Evolutionary conservation across 2,329 filamentous ascomycete species (phyloP).

Genomic region (Cladophialophora yegresii): DNA sequence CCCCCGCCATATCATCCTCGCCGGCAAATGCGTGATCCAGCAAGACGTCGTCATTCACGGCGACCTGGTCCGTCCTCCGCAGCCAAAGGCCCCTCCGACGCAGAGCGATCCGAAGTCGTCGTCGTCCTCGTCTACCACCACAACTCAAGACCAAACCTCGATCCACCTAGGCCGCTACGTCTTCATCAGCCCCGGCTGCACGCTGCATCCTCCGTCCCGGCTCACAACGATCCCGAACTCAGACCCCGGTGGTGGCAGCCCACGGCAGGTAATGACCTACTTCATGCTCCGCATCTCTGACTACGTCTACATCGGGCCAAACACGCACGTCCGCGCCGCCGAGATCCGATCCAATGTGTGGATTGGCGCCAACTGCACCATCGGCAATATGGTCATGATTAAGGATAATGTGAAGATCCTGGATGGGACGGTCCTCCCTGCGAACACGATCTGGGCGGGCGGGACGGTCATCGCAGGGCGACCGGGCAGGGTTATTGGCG

Average conservation of each 20-base stretch:
- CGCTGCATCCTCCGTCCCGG: conserved; percentile 79
- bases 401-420: conserved; percentile 91
- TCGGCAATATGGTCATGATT: conserved; percentile 86
- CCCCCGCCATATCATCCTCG: conserved; percentile 96
- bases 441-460: conserved; percentile 88
- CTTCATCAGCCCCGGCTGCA: conserved; percentile 75
- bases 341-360: conserved; percentile 82
- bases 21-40: conserved; percentile 93
- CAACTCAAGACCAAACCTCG: conserved; percentile 45
- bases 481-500: conserved; percentile 77
- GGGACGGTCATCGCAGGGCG: conserved; percentile 86
- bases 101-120: conserved; percentile 42
- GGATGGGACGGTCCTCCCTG: conserved; percentile 78
- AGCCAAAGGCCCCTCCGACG: conserved; percentile 43
- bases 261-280: conserved; percentile 62
- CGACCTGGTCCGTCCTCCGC: conserved; percentile 69
- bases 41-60: conserved; percentile 92
- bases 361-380: conserved; percentile 73
- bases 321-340: conserved; percentile 77
- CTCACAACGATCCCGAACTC: conserved; percentile 67
- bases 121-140: conserved; percentile 33
- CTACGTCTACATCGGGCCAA: conserved; percentile 83
- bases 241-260: conserved; percentile 33
- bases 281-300: conserved; percentile 92
- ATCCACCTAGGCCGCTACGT: conserved; percentile 91